These are phyloP conservation scores for Cladorrhinum samala DNA, from an alignment of 495 filamentous ascomycete genomes.

Conservation along the genomic window DNA sequence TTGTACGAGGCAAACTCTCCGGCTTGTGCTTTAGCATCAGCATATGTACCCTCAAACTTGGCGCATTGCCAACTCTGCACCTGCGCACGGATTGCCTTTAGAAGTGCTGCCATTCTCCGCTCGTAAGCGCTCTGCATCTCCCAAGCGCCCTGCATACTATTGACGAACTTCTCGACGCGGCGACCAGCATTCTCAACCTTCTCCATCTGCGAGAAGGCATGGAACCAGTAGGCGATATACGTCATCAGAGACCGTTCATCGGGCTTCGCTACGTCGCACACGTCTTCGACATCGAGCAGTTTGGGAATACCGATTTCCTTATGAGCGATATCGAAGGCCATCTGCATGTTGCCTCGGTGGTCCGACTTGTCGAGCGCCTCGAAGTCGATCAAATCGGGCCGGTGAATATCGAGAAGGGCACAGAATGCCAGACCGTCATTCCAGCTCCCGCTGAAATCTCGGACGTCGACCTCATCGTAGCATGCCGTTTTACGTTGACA, in stretches of 20 bases:
- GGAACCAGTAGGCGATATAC: conserved; percentile 99
- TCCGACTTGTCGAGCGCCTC: conserved; percentile 89
- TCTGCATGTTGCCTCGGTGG: conserved; percentile 93
- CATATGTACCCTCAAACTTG: conserved; percentile 84
- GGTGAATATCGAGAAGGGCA: conserved; percentile 91
- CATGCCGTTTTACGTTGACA: conserved; percentile 98
- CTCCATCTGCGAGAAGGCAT: conserved; percentile 97
- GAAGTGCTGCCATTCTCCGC: conserved; percentile 71
- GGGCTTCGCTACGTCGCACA: conserved; percentile 91
- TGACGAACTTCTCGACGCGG: conserved; percentile 95
- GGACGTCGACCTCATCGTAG: conserved; percentile 91
- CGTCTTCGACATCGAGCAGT: conserved; percentile 93
- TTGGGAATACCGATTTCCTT: conserved; percentile 97
- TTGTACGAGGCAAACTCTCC: conserved; percentile 81
- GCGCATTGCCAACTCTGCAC: conserved; percentile 67
- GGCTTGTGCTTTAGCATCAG: conserved; percentile 84
- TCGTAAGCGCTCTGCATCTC: conserved; percentile 97
- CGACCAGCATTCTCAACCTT: conserved; percentile 94
- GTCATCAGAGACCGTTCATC: conserved; percentile 98
- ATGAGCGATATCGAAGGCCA: conserved; percentile 91
- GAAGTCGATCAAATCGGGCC: conserved; percentile 94
- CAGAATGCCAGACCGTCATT: conserved; percentile 97
- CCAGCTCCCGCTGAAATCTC: conserved; percentile 93
- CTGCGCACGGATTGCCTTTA: conserved; percentile 68
- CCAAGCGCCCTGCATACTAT: conserved; percentile 99